Conservation (phyloP, 495 filamentous ascomycete genomes). For the Pyrenopolyporus hunteri region DNA sequence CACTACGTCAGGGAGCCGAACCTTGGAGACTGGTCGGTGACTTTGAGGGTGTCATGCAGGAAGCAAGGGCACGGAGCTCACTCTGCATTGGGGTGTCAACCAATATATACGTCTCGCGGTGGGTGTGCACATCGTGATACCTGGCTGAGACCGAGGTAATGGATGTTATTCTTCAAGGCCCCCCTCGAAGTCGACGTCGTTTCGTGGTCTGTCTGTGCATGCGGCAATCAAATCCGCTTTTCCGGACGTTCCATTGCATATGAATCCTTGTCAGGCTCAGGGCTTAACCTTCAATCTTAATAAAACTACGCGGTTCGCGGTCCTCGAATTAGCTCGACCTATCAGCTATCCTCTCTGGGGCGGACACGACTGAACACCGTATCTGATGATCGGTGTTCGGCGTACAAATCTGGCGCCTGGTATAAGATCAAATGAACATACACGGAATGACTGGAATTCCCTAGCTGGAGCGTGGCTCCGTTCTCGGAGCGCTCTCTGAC, state of each 20-base stretch:
- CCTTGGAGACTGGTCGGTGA: slow-evolving; percentile 13
- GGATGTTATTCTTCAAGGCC: slow-evolving; percentile 17
- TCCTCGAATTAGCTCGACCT: slow-evolving; percentile 18
- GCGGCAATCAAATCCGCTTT: slow-evolving; percentile 35
- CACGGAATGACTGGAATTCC: background rate
- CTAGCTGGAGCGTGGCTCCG: slow-evolving; percentile 21
- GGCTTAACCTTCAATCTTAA: slow-evolving; percentile 29
- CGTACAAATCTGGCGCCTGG: background rate
- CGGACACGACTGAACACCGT: slow-evolving; percentile 25
- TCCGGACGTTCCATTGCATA: slow-evolving; percentile 39
- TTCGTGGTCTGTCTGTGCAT: slow-evolving; percentile 27
- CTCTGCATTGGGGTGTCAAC: slow-evolving; percentile 36
- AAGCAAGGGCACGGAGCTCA: slow-evolving; percentile 30
- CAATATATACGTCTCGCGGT: slow-evolving; percentile 33
- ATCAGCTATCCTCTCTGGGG: slow-evolving; percentile 9
- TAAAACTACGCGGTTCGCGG: slow-evolving; percentile 20
- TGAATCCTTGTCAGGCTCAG: slow-evolving; percentile 23
- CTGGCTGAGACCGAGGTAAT: slow-evolving; percentile 33
- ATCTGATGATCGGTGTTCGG: slow-evolving; percentile 30
- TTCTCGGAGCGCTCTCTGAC: slow-evolving; percentile 19
- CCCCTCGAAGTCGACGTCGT: slow-evolving; percentile 20
- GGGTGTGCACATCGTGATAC: slow-evolving; percentile 29
- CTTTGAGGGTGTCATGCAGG: slow-evolving; percentile 36
- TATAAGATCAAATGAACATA: background rate
- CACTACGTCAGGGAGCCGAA: slow-evolving; percentile 31